Conservation (phyloP, 805 yeast genomes). For the Candida odintsovae region DNA sequence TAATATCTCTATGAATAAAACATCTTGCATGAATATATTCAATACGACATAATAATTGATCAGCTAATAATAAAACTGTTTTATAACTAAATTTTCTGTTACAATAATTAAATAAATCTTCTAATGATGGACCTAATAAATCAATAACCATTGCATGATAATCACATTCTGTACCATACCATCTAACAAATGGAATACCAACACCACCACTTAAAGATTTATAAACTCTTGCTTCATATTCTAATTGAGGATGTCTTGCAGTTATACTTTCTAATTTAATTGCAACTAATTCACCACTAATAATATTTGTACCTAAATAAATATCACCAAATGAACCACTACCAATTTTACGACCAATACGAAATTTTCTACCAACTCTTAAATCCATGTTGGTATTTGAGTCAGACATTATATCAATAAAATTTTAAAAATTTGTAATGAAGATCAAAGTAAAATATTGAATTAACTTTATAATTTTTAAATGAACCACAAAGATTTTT, state of each 20-base stretch:
- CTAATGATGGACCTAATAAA: slow-evolving; percentile 89
- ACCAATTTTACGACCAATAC: slow-evolving; percentile 93
- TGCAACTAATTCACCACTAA: slow-evolving; percentile 96
- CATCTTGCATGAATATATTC: slow-evolving; percentile 95
- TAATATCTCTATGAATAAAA: slow-evolving; percentile 92
- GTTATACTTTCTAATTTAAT: slow-evolving; percentile 85
- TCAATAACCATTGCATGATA: slow-evolving; percentile 97
- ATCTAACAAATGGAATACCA: slow-evolving; percentile 93
- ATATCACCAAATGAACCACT: slow-evolving; percentile 98
- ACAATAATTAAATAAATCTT: slow-evolving; percentile 94
- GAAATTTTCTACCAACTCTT: slow-evolving; percentile 89
- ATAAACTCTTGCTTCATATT: slow-evolving; percentile 94
- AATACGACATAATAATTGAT: slow-evolving; percentile 88
- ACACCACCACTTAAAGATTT: slow-evolving; percentile 93
- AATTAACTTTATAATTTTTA: no score
- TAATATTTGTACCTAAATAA: slow-evolving; percentile 86
- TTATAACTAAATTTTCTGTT: slow-evolving; percentile 89
- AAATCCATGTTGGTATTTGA: slow-evolving; percentile 45
- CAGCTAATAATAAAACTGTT: slow-evolving; percentile 88
- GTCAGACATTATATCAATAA: slow-evolving; percentile 4
- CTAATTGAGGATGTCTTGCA: slow-evolving; percentile 95
- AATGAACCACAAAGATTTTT: no score
- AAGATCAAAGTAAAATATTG: not conserved
- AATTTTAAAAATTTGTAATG: no score
- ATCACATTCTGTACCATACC: slow-evolving; percentile 96